Percentiles rank a stretch among this genome's conserved stretches.
These are phyloP conservation scores for Phytophthora sp. DNA, from an alignment of 352 stramenopile genomes.

Conservation along the genomic window DNA sequence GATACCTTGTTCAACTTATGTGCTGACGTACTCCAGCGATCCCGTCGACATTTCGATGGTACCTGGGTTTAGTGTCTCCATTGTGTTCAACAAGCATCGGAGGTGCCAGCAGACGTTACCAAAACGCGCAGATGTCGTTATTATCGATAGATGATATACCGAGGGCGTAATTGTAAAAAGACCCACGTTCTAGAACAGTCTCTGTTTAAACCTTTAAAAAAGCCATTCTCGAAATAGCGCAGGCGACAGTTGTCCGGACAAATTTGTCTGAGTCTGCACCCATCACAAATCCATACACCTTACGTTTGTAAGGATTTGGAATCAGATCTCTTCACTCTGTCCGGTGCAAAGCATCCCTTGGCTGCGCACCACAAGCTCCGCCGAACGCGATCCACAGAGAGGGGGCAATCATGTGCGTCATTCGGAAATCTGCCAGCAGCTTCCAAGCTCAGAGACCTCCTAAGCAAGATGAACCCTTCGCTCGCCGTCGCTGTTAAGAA, in stretches of 20 bases:
- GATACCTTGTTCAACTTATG: slow-evolving; percentile 25
- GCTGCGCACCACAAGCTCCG: slow-evolving; percentile 25
- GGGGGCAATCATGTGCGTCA: slow-evolving; percentile 21
- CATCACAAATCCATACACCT: not conserved
- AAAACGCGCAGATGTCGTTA: not conserved
- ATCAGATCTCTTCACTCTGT: slow-evolving; percentile 1
- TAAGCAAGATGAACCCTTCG: slow-evolving; percentile 80
- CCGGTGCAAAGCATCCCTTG: slow-evolving; percentile 15
- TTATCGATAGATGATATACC: no score
- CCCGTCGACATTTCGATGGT: not conserved
- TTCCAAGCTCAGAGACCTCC: not conserved
- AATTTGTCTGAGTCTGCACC: not conserved
- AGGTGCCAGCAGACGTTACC: not conserved
- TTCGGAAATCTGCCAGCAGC: slow-evolving; percentile 41
- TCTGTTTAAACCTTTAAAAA: slow-evolving; percentile 12
- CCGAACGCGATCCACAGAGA: not conserved
- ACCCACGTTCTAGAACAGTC: slow-evolving; percentile 49
- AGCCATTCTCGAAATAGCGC: slow-evolving; percentile 26
- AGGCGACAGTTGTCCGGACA: slow-evolving; percentile 25
- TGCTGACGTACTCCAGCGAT: slow-evolving; percentile 21
- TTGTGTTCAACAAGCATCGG: not conserved
- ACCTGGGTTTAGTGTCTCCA: slow-evolving; percentile 7
- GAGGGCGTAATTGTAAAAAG: no score
- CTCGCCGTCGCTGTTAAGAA: slow-evolving; percentile 74
- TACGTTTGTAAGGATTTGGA: not conserved